These are phyloP conservation scores for Nicotiana rustica DNA, from an alignment of 305 asterid genomes.

Conservation along the genomic window DNA sequence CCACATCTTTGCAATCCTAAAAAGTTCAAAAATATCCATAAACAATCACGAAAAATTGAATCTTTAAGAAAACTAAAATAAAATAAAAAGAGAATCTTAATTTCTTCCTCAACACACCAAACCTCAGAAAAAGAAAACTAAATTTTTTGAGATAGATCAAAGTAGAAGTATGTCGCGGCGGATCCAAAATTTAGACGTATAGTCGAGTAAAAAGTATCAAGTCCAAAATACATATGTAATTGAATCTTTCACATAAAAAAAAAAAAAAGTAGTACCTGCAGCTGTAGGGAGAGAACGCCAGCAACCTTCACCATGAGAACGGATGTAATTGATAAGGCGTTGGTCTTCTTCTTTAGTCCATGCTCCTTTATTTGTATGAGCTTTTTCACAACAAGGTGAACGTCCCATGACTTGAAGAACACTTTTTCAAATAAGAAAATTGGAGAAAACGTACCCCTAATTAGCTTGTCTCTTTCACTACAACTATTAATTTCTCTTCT, in stretches of 20 bases:
- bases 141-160: not conserved
- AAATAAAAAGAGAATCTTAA: not conserved
- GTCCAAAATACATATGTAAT: no score
- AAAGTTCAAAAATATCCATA: not conserved
- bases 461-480: not conserved
- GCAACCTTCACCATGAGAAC: constrained; percentile 78
- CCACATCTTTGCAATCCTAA: constrained; percentile 93
- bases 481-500: not conserved
- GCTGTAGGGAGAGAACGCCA: constrained; percentile 91
- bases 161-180: not conserved
- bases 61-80: not conserved
- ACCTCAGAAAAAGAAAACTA: not conserved
- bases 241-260: no score
- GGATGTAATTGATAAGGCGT: constrained; percentile 65
- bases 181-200: not conserved
- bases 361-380: constrained; percentile 82
- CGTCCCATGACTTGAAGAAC: constrained; percentile 55
- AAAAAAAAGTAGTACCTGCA: constrained; percentile 53
- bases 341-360: constrained; percentile 86
- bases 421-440: not conserved
- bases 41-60: not conserved
- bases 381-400: constrained; percentile 83
- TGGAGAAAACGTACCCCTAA: no score
- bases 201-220: not conserved
- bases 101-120: not conserved